phyloP scores from a whole-genome alignment of 2,329 filamentous ascomycete species.

The Fusarium subtropicale region DNA sequence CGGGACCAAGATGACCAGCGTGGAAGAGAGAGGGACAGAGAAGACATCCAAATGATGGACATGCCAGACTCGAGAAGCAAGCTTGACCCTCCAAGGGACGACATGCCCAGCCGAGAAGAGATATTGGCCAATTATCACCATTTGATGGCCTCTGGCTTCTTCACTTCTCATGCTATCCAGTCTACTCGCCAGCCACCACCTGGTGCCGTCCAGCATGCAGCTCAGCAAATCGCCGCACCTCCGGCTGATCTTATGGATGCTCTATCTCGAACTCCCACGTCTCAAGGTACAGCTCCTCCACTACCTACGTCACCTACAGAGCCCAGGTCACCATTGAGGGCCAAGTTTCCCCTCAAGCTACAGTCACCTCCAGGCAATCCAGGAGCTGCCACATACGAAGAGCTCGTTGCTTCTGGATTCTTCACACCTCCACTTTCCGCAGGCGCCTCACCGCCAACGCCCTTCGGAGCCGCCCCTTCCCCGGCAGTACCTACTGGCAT shows the following conservation, averaged over 20 bases:
- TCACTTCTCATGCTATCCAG: conserved; percentile 67
- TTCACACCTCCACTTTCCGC: conserved; percentile 42
- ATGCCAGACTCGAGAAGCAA: conserved; percentile 16
- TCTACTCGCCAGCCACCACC: conserved; percentile 62
- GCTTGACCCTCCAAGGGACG: conserved; percentile 30
- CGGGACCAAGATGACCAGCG: conserved; percentile 30
- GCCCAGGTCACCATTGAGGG: conserved; percentile 30
- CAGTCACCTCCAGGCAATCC: conserved; percentile 22
- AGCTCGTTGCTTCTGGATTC: conserved; percentile 45
- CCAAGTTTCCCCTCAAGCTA: conserved; percentile 24
- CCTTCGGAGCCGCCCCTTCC: conserved; percentile 37
- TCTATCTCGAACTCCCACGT: conserved; percentile 33
- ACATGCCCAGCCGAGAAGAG: conserved; percentile 59
- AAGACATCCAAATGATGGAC: conserved; percentile 32
- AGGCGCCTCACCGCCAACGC: conserved; percentile 28
- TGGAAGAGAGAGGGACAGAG: conserved; percentile 33
- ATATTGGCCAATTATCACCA: conserved; percentile 67
- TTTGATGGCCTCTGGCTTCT: conserved; percentile 69
- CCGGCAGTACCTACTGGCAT: conserved; percentile 33
- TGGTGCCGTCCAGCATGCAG: conserved; percentile 19
- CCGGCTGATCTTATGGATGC: conserved; percentile 18
- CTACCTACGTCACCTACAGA: conserved; percentile 16
- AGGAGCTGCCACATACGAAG: conserved; percentile 42
- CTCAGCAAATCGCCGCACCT: conserved; percentile 12
- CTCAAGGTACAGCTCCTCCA: conserved; percentile 21